Conservation (phyloP, 73 alveolate genomes). For the Stentor roeselii region DNA sequence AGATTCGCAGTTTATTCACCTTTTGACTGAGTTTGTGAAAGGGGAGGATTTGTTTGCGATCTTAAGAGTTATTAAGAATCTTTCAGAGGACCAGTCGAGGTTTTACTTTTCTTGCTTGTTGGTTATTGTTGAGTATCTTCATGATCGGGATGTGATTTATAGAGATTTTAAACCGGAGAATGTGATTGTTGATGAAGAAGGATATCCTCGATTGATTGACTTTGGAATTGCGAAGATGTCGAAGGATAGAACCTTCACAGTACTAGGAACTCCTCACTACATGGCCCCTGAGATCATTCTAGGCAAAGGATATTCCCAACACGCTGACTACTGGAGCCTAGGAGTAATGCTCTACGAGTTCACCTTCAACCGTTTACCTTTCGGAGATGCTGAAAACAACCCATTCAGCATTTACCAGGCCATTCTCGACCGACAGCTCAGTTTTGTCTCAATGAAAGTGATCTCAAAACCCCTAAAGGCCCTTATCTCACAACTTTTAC, state of each 20-base stretch:
- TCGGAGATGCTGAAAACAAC: slow-evolving; percentile 5
- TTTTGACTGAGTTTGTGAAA: slow-evolving; percentile 10
- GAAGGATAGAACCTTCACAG: not conserved
- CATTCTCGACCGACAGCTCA: slow-evolving; percentile 32
- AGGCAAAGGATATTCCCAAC: not conserved
- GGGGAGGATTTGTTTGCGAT: not conserved
- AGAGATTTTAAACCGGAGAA: slow-evolving; percentile 28
- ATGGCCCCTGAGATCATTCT: slow-evolving; percentile 27
- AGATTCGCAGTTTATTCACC: not conserved
- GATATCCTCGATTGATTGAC: slow-evolving; percentile 25
- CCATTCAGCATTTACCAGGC: slow-evolving; percentile 35
- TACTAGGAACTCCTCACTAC: slow-evolving; percentile 28
- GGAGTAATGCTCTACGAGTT: slow-evolving; percentile 30
- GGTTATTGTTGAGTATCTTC: slow-evolving; percentile 24
- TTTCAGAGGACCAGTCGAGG: not conserved
- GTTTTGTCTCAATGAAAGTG: slow-evolving; percentile 29
- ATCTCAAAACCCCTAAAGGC: not conserved
- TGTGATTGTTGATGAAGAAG: slow-evolving; percentile 17
- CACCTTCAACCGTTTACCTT: slow-evolving; percentile 1
- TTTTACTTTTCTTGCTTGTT: slow-evolving; percentile 15
- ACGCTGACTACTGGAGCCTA: slow-evolving; percentile 9
- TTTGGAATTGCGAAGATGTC: slow-evolving; percentile 14
- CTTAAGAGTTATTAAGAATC: not conserved
- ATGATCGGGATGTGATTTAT: slow-evolving; percentile 22
- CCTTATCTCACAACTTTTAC: not conserved